Evolutionary conservation across 208 protist genomes (phyloP).

Genomic region (Leishmania arabica): DNA sequence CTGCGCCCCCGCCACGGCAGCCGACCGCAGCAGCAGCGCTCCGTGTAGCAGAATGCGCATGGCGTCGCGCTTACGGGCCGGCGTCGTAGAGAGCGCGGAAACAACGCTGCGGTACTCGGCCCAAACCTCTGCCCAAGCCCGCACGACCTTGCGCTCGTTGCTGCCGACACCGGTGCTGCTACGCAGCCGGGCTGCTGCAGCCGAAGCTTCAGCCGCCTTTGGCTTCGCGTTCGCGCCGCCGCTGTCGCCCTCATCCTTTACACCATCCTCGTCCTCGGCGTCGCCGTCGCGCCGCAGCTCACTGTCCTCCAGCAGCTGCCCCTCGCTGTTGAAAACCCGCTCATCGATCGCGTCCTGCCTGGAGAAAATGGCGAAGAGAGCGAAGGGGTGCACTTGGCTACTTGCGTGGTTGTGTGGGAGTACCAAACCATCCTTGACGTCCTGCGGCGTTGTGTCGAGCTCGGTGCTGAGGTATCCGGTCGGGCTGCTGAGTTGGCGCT

Average conservation of each 20-base stretch:
- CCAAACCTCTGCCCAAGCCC: slow-evolving; percentile 88
- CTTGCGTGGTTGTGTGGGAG: slow-evolving; percentile 70
- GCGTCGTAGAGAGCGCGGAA: slow-evolving; percentile 60
- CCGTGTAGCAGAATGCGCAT: slow-evolving; percentile 83
- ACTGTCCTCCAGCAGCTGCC: slow-evolving; percentile 31
- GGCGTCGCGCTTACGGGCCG: slow-evolving; percentile 70
- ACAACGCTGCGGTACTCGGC: slow-evolving; percentile 77
- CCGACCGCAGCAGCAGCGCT: slow-evolving; percentile 73
- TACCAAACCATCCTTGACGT: slow-evolving; percentile 68
- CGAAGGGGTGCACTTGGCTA: slow-evolving; percentile 83
- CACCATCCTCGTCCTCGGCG: background rate
- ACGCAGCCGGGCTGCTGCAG: slow-evolving; percentile 20
- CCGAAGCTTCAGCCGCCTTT: background rate
- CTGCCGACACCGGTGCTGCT: slow-evolving; percentile 28
- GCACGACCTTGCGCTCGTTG: slow-evolving; percentile 61
- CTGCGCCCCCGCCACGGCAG: slow-evolving; percentile 65
- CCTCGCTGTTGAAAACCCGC: slow-evolving; percentile 26
- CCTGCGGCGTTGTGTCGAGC: slow-evolving; percentile 66
- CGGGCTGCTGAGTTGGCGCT: slow-evolving; percentile 80
- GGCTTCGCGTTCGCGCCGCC: background rate
- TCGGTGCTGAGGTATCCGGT: slow-evolving; percentile 72
- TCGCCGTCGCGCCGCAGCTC: slow-evolving; percentile 10
- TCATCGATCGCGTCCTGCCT: slow-evolving; percentile 68
- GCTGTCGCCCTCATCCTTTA: background rate
- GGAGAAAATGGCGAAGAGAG: slow-evolving; percentile 79